A percentile compares a stretch with the other conserved stretches of the same genome.
These are phyloP conservation scores for Pneumocystis carinii DNA, from an alignment of 1,139 yeast species.

Conservation along the genomic window DNA sequence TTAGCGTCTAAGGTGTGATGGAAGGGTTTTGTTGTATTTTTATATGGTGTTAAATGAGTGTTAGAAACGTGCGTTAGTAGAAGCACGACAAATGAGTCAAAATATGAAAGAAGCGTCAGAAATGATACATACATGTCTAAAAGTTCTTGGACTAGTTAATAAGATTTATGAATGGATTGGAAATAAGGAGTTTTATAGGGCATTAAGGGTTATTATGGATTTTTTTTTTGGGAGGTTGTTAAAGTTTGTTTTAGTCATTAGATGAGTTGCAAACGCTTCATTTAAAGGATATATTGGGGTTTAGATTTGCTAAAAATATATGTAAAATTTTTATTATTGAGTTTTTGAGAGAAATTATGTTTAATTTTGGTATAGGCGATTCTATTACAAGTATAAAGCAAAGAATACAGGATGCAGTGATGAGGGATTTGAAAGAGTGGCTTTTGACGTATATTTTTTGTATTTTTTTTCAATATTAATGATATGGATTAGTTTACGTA, in stretches of 20 bases:
- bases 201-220: conserved; percentile 29
- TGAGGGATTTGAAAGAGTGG: conserved; percentile 59
- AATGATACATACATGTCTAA: conserved; percentile 43
- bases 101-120: conserved; percentile 26
- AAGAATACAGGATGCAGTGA: conserved; percentile 65
- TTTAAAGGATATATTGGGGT: conserved; percentile 51
- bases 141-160: conserved; percentile 73
- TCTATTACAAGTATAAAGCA: conserved; percentile 66
- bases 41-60: not conserved
- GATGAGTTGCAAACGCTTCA: conserved; percentile 61
- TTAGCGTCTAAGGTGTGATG: conserved; percentile 21
- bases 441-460: conserved; percentile 25
- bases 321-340: not conserved
- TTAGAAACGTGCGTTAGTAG: conserved; percentile 19
- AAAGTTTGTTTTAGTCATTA: conserved; percentile 27
- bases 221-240: not conserved
- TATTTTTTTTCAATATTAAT: not conserved
- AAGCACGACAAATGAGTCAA: conserved; percentile 19
- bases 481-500: conserved; percentile 30
- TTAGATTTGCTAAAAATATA: conserved; percentile 48
- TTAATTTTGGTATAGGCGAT: conserved; percentile 26
- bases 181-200: conserved; percentile 66
- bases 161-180: conserved; percentile 70
- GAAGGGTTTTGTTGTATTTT: too few species aligned
- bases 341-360: not conserved